Evolutionary conservation across 768 basidiomycete genomes (phyloP).

Genomic region (Boletus tomentosulus): DNA sequence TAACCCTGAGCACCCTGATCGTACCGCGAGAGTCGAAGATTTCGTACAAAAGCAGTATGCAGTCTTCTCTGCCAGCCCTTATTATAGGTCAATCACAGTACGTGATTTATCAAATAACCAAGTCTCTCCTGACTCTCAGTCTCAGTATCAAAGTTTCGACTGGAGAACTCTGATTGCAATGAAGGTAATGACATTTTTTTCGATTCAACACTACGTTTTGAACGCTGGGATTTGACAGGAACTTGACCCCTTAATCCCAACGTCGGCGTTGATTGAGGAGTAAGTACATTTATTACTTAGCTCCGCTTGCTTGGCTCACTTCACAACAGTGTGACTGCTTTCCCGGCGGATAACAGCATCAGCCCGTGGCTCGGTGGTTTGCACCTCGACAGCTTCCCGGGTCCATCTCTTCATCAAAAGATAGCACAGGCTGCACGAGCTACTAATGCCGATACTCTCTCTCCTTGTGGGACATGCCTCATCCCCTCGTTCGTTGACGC

Average conservation of each 20-base stretch:
- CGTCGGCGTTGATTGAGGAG: constrained; percentile 65
- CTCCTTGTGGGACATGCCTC: constrained; percentile 46
- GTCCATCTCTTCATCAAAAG: constrained; percentile 50
- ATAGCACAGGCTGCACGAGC: constrained; percentile 66
- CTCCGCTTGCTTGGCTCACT: neutral
- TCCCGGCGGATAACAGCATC: constrained; percentile 38
- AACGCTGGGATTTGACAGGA: constrained; percentile 32
- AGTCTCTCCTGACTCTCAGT: neutral
- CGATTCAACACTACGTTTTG: neutral
- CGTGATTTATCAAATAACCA: constrained; percentile 15
- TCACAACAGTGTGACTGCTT: constrained; percentile 36
- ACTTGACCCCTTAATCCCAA: constrained; percentile 52
- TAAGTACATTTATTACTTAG: constrained; percentile 29
- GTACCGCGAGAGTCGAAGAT: constrained; percentile 50
- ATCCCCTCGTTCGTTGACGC: constrained; percentile 41
- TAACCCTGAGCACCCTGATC: constrained; percentile 48
- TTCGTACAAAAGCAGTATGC: constrained; percentile 63
- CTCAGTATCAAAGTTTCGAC: constrained; percentile 76
- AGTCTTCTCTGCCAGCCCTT: constrained; percentile 55
- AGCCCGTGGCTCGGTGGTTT: constrained; percentile 72
- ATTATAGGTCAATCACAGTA: constrained; percentile 61
- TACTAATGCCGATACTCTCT: constrained; percentile 63
- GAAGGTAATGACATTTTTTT: constrained; percentile 42
- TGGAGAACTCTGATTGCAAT: constrained; percentile 73
- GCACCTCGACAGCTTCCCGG: constrained; percentile 58